Evolutionary conservation across 2,329 filamentous ascomycete genomes (phyloP), one percentile per base, ranked within the genome.

Genomic region (Aspergillus novoparasiticus): DNA sequence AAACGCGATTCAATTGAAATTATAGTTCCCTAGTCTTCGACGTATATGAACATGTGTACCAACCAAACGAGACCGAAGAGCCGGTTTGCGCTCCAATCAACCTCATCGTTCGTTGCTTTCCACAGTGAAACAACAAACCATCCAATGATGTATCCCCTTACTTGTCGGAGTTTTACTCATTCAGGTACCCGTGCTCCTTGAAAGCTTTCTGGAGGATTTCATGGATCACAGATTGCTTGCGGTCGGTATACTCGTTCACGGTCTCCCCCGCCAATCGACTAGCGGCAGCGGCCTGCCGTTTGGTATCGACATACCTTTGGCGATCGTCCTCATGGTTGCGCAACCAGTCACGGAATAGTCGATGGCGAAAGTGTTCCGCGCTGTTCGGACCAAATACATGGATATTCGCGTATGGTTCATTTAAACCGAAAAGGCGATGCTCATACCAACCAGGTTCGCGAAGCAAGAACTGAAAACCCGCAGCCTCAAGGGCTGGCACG

Each of bases 391-490:
- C 79, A 67, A 77, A 86, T 41, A 86, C 81, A 65, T 86, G 84
- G 58, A 86, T 51, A 65, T 85, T 85, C 3, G 74, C 75, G n/a
- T 73, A 68, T 1, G 79, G 71, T 59, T 78, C 74, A 39, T 76
- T 69, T 60, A 73, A 63, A 60, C 74, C 65, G 69, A 84, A 83
- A 68, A 83, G 80, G 36, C 83, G 82, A 66, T 86, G 84, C 45
- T 79, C 71, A 63, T 84, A 75, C 82, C 82, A 85, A 1, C 46
- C 58, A 0, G 79, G 81, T 71, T 86, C 82, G 21, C 84, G 78
- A 0, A 77, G 16, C 1, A 83, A 71, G 56, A 85, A 84, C 16
- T 77, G 73, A 57, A 85, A 85, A 0, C 82, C 82, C 0, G 69
- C 76, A 0, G 68, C 64, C 67, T 84, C 81, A 4, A 85, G 80